Conservation (phyloP, 2,329 filamentous ascomycete genomes). For the Neurospora sp. region DNA sequence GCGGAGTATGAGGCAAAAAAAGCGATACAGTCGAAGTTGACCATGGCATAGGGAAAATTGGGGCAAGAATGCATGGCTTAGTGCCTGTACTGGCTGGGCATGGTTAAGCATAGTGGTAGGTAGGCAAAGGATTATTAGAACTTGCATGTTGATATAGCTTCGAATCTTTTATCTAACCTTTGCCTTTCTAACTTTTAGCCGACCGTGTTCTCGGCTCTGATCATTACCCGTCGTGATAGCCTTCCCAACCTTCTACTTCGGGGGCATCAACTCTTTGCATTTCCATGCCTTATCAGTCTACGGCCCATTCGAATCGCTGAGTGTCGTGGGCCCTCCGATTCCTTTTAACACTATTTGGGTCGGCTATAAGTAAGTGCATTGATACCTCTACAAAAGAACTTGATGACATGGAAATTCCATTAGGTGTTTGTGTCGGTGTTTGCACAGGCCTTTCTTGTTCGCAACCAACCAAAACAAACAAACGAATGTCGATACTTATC, state of each 20-base stretch:
- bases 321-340: too few relatives aligned
- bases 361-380: too few relatives aligned
- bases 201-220: not conserved
- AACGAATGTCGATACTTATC: too few relatives aligned
- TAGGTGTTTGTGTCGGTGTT: too few relatives aligned
- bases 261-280: too few relatives aligned
- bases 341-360: too few relatives aligned
- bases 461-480: too few relatives aligned
- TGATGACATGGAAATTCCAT: too few relatives aligned
- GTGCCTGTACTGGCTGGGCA: not conserved
- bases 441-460: too few relatives aligned
- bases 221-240: not conserved
- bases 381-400: too few relatives aligned
- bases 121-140: not conserved
- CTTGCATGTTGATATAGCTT: not conserved
- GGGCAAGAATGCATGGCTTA: not conserved
- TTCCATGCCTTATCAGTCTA: too few relatives aligned
- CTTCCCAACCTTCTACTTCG: not conserved
- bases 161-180: not conserved
- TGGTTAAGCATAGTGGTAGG: not conserved
- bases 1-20: not conserved
- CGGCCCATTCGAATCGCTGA: too few relatives aligned
- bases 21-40: not conserved
- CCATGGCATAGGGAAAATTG: not conserved
- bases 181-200: not conserved